phyloP scores from a whole-genome alignment of 371 early-diverging fungal species.

The Mucor saturninus region DNA sequence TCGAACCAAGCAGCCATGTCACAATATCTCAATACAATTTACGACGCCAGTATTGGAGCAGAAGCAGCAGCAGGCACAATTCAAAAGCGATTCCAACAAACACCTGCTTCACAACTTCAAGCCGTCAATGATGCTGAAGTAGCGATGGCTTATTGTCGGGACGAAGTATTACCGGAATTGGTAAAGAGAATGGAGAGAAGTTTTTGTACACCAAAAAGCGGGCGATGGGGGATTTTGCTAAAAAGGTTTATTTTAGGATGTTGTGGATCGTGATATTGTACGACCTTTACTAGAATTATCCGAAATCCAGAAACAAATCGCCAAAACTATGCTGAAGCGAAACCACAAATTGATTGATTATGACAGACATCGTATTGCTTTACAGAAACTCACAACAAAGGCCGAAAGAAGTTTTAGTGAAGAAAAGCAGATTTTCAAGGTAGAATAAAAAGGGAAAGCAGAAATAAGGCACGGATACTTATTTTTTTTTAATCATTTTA shows the following conservation, averaged over 20 bases:
- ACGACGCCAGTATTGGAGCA: slow-evolving; percentile 37
- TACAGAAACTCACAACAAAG: slow-evolving; percentile 71
- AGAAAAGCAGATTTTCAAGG: slow-evolving; percentile 72
- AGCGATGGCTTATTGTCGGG: slow-evolving; percentile 57
- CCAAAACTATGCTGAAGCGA: slow-evolving; percentile 78
- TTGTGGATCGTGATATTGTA: slow-evolving; percentile 74
- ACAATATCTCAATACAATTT: slow-evolving; percentile 59
- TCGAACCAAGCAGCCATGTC: slow-evolving; percentile 70
- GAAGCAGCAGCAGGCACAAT: slow-evolving; percentile 41
- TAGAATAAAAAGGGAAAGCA: slow-evolving; percentile 24
- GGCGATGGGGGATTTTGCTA: too few species aligned
- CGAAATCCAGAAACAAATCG: slow-evolving; percentile 68
- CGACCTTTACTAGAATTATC: slow-evolving; percentile 70
- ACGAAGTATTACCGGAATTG: slow-evolving; percentile 67
- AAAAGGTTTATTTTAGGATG: slow-evolving; percentile 47
- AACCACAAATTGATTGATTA: slow-evolving; percentile 85
- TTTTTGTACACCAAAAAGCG: not conserved
- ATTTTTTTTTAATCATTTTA: too few species aligned
- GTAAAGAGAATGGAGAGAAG: slow-evolving; percentile 31
- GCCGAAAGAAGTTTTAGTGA: slow-evolving; percentile 69
- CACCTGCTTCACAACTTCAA: slow-evolving; percentile 54
- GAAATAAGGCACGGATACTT: too few species aligned
- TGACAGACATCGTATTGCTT: slow-evolving; percentile 74
- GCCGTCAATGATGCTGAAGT: slow-evolving; percentile 65
- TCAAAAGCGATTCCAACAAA: slow-evolving; percentile 41